Evolutionary conservation across 305 asterid genomes (phyloP), one percentile per base, ranked within the genome.

Genomic region (Plantago lanceolata): DNA sequence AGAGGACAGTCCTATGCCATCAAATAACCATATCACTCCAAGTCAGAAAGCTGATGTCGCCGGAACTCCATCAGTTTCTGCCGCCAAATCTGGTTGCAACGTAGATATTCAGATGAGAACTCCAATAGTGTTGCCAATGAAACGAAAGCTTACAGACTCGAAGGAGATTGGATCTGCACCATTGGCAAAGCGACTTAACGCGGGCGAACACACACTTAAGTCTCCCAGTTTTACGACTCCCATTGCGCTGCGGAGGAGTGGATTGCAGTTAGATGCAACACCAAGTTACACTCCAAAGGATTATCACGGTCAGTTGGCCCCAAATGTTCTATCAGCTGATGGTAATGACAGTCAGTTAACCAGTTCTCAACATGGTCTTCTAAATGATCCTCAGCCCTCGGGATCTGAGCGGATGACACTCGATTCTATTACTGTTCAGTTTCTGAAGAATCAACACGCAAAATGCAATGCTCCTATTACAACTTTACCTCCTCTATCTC

Each of bases 381-480:
- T 66, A 20, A 75, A 69, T 52, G 97, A 94, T 8, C 75, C 82
- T 28, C 99, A 86, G 66, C 82, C 85, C 67, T 75, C 84, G 21
- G 79, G 66, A 58, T 49, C 79, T 13, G 99, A 94, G 67, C 82
- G 99, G 50, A 73, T 86, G 63, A 86, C 91, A 24, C 75, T 94
- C 79, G 99, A 94, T 73, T 88, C 99, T 49, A 65, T 94, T 31
- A 95, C 88, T 67, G 87, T 94, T 81, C 99, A 94, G 77, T 90
- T 81, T 76, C 81, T 94, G 76, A 94, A 94, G 80, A 96, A 94
- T 73, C 99, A 94, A 68, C 99, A 94, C 78, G 96, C 96, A 48
- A 97, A 94, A 66, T 94, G 99, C 75, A 86, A 96, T 31, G 96
- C 99, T 70, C 99, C 99, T 5, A 94, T 94, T 72, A 94, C 99